Percentiles rank a stretch among this genome's conserved stretches.
Evolutionary conservation across 768 basidiomycete species (phyloP).

Genomic region (Mycena venus): DNA sequence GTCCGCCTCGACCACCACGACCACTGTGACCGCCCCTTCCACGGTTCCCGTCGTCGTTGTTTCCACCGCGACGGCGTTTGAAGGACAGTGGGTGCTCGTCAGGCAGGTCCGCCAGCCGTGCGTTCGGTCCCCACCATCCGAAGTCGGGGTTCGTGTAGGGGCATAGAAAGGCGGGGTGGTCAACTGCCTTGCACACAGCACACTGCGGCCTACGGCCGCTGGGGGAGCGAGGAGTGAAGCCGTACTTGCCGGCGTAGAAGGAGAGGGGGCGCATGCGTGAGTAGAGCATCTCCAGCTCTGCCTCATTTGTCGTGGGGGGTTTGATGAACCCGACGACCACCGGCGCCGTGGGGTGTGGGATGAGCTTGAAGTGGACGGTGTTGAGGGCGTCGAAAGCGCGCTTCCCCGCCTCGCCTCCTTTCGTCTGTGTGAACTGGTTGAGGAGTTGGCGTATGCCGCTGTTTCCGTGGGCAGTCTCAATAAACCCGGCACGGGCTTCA

Average conservation of each 20-base stretch:
- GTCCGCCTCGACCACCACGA: background rate
- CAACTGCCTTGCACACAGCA: background rate
- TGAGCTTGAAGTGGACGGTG: background rate
- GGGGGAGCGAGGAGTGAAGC: background rate
- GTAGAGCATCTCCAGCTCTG: background rate
- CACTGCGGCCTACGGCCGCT: background rate
- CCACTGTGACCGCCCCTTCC: background rate
- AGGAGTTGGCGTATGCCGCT: background rate
- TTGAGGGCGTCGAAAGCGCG: conserved; percentile 18
- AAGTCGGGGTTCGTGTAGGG: background rate
- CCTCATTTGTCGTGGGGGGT: background rate
- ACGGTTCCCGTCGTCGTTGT: background rate
- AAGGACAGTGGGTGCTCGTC: background rate
- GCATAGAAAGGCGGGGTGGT: conserved; percentile 15
- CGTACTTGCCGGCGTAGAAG: conserved; percentile 1
- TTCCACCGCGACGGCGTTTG: too few relatives aligned
- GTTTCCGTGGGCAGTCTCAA: background rate
- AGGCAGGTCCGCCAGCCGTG: conserved; percentile 4
- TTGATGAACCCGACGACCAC: background rate
- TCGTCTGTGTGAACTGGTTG: background rate
- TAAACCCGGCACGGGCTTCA: background rate
- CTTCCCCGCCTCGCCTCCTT: background rate
- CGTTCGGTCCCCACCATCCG: conserved; percentile 15
- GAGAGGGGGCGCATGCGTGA: too few relatives aligned
- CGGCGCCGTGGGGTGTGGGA: background rate